A percentile compares a stretch with the other conserved stretches of the same genome.
Conservation (phyloP, 2,329 filamentous ascomycete species). For the Periconia macrospinosa region DNA sequence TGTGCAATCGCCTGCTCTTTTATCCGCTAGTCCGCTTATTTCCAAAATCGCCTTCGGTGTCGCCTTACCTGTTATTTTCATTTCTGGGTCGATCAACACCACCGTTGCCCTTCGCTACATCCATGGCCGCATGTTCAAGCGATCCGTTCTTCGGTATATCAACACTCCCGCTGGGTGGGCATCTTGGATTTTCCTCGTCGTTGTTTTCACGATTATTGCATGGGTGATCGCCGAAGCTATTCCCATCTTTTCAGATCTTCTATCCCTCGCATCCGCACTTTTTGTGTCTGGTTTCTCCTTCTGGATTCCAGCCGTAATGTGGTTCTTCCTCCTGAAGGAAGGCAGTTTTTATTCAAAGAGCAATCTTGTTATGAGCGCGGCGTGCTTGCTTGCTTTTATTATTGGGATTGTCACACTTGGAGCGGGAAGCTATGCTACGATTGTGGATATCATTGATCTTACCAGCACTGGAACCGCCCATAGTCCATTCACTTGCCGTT, state of each 20-base stretch:
- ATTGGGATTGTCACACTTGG: slow-evolving; percentile 37
- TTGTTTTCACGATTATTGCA: slow-evolving; percentile 62
- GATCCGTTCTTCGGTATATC: slow-evolving; percentile 50
- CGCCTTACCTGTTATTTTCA: slow-evolving; percentile 71
- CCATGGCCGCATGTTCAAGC: slow-evolving; percentile 63
- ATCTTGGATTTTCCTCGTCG: slow-evolving; percentile 63
- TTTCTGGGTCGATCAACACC: slow-evolving; percentile 71
- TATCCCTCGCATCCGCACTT: slow-evolving; percentile 64
- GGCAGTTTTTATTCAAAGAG: slow-evolving; percentile 46
- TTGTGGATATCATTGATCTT: slow-evolving; percentile 47
- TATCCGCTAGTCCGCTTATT: slow-evolving; percentile 60
- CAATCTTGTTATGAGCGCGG: slow-evolving; percentile 28
- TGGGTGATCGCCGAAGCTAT: slow-evolving; percentile 73
- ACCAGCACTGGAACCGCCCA: slow-evolving; percentile 42
- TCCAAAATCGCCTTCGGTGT: slow-evolving; percentile 73
- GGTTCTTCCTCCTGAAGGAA: slow-evolving; percentile 45
- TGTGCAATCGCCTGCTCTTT: slow-evolving; percentile 66
- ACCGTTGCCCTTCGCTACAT: slow-evolving; percentile 70
- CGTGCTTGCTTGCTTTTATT: slow-evolving; percentile 24
- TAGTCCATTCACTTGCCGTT: slow-evolving; percentile 44
- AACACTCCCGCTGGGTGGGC: slow-evolving; percentile 43
- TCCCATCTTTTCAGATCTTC: slow-evolving; percentile 69
- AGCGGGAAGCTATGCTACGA: slow-evolving; percentile 49
- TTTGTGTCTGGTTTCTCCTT: slow-evolving; percentile 71
- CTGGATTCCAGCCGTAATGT: slow-evolving; percentile 43